Evolutionary conservation across 108 stramenopile species (phyloP).

Genomic region (Hondaea fermentalgiana): DNA sequence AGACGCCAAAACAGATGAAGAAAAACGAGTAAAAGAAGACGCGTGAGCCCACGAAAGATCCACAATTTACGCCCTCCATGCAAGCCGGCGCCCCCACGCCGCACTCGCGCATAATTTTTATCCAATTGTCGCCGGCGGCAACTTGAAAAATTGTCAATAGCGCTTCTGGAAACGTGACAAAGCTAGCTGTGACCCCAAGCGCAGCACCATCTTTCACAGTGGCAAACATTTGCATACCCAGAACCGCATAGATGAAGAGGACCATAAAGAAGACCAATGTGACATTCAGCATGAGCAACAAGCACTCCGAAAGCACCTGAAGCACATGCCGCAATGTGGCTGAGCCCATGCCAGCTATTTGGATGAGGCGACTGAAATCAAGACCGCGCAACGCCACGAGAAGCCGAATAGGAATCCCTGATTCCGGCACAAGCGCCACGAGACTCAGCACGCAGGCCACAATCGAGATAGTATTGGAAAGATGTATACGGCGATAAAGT

Average conservation of each 20-base stretch:
- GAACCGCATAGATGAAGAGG: conserved; percentile 58
- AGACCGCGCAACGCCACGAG: not conserved
- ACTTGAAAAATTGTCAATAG: conserved; percentile 52
- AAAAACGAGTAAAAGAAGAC: conserved; percentile 51
- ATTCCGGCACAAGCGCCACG: not conserved
- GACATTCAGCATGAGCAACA: conserved; percentile 55
- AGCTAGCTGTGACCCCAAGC: conserved; percentile 25
- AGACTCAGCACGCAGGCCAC: not conserved
- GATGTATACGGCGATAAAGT: not conserved
- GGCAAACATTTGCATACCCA: conserved; percentile 50
- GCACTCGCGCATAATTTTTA: conserved; percentile 48
- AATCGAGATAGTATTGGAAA: not conserved
- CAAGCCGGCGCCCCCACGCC: conserved; percentile 22
- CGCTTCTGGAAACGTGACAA: conserved; percentile 19
- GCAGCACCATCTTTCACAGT: conserved; percentile 25
- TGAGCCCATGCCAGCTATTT: not conserved
- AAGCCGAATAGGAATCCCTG: not conserved
- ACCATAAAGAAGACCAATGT: conserved; percentile 48
- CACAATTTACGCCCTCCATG: not conserved
- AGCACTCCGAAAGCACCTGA: conserved; percentile 45
- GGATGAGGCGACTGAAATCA: not conserved
- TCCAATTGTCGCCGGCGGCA: conserved; percentile 67
- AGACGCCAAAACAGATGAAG: conserved; percentile 39
- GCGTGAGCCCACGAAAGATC: not conserved
- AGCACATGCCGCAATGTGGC: conserved; percentile 38